Evolutionary conservation across 2,329 filamentous ascomycete species (phyloP), one percentile per base, ranked within the genome.

Genomic region (Zalaria sp.): DNA sequence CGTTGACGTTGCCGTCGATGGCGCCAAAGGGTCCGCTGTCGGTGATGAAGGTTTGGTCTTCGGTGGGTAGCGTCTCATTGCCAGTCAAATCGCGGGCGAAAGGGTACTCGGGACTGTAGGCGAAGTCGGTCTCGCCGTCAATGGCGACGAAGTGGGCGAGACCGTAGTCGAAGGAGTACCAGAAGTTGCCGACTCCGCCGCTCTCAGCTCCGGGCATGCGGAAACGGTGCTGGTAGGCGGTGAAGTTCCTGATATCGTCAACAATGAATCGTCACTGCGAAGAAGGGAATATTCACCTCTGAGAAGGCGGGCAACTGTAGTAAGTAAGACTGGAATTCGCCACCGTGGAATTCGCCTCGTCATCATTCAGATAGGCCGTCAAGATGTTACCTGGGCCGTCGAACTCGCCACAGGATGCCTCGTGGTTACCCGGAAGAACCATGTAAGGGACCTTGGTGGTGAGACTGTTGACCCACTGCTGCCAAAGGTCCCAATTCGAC

Each of bases 141-240:
- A 72, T 53, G 11, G 62, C 55, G 46, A 72, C 55, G 44, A 72
- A 72, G 50, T 72, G 69, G 2, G 65, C 68, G n/a, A 71, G 56
- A 25, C 69, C 69, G 47, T 72, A 71, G 57, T 72, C 68, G 48
- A 71, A 72, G 1, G 65, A 69, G 55, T 72, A 72, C 69, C 69
- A 72, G 49, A 71, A 67, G 59, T 71, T 72, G 40, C 65, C 59
- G 6, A 70, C 65, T 29, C 69, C 69, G 3, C 64, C 64, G 6
- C 58, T 60, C 47, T 71, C 67, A 1, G 49, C 45, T 25, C 69
- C 69, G 1, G 68, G 66, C 65, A 71, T 71, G 40, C 63, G 62
- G 60, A 72, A 72, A 36, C 68, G 67, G 52, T 71, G 56, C 48
- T 70, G 65, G 53, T 59, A 71, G 4, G 66, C 61, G n/a, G 68